Evolutionary conservation across 139 green algal genomes (phyloP), one percentile per base, ranked within the genome.

Genomic region (Desmodesmus armatus): DNA sequence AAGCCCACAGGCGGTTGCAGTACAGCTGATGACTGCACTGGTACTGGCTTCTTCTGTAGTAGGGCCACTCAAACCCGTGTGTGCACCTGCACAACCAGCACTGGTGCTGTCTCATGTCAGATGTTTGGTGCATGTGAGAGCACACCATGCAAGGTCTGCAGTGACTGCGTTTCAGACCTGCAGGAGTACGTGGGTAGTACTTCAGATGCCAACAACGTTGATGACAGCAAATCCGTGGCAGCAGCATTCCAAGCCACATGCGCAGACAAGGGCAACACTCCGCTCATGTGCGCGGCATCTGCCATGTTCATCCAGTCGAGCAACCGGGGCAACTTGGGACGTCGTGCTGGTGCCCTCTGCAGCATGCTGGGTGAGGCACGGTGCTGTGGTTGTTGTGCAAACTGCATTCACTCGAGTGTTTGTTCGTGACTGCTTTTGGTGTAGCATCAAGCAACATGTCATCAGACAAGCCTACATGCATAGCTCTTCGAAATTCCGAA

Each of bases 351-450:
- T 31, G 31, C 29, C 63, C n/a, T 72, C 29, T 72, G 63, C 63
- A 72, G 63, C 31, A 29, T 72, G 29, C 63, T 72, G 7, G 63
- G 63, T 72, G 31, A 72, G 63, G n/a, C n/a, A n/a, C n/a, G n/a
- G n/a, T n/a, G n/a, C n/a, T n/a, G n/a, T n/a, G n/a, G n/a, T n/a
- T n/a, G n/a, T n/a, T n/a, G n/a, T n/a, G n/a, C n/a, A n/a, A n/a
- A n/a, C n/a, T n/a, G n/a, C n/a, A n/a, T n/a, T n/a, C n/a, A n/a
- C n/a, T n/a, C n/a, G n/a, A n/a, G n/a, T n/a, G n/a, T n/a, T n/a
- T n/a, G n/a, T n/a, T n/a, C n/a, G 23, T 13, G 7, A 19, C 1
- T 19, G 23, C 17, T 31, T 35, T 67, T 13, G 13, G n/a, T 13
- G 58, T 21, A 21, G 2, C 58, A 35, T n/a, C 6, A 35, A 35